These are phyloP conservation scores for Acacia melanoxylon DNA, from an alignment of 306 rosid genomes.

Conservation along the genomic window DNA sequence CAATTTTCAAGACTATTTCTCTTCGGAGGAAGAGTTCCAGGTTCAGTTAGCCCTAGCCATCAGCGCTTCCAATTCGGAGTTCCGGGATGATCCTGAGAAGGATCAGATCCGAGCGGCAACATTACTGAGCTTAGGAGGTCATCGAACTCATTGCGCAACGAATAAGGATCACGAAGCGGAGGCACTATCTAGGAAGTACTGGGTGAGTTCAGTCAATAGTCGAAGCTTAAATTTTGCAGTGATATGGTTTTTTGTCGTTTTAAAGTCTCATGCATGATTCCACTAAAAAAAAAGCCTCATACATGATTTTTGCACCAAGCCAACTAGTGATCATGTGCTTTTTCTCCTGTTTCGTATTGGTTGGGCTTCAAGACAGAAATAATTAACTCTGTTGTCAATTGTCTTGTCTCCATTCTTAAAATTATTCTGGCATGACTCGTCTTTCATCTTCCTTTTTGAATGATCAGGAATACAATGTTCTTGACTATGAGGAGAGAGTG, in stretches of 20 bases:
- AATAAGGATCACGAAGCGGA: conserved; percentile 62
- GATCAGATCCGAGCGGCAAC: conserved; percentile 95
- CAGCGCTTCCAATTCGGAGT: conserved; percentile 94
- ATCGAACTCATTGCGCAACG: conserved; percentile 49
- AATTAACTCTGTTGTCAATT: conserved; percentile 1
- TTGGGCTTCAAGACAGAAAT: not conserved
- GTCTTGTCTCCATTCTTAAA: not conserved
- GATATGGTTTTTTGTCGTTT: not conserved
- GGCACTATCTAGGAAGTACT: conserved; percentile 85
- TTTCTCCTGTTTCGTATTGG: not conserved
- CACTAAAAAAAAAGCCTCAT: no score
- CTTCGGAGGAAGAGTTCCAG: conserved; percentile 97
- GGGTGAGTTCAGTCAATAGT: conserved; percentile 62
- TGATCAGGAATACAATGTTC: conserved; percentile 81
- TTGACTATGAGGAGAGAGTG: conserved; percentile 91
- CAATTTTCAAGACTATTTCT: conserved; percentile 66
- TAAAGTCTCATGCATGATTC: conserved; percentile 2
- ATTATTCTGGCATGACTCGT: conserved; percentile 13
- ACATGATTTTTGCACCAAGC: not conserved
- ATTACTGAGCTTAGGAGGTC: conserved; percentile 77
- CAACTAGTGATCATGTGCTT: not conserved
- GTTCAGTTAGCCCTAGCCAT: conserved; percentile 96
- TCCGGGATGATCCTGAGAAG: conserved; percentile 79
- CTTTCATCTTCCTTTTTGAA: conserved; percentile 30
- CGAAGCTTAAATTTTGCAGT: not conserved